Evolutionary conservation across 1,284 basidiomycete species (phyloP), one percentile per base, ranked within the genome.

Genomic region (Microbotryum lychnidis-dioicae): DNA sequence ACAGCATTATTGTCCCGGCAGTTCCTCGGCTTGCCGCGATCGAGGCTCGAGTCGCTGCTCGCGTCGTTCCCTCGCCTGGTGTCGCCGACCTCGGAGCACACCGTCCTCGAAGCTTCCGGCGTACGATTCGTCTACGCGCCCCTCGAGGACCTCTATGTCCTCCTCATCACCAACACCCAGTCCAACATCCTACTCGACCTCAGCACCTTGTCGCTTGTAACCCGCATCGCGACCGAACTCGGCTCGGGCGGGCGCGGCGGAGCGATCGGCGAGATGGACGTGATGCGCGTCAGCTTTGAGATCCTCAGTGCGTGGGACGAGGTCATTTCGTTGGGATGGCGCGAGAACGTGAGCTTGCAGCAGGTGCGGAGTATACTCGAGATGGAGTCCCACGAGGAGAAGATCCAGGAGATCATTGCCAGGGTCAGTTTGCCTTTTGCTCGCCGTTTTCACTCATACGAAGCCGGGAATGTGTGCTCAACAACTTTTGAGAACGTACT

Each of bases 301-400:
- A 82, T 98, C 33, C 80, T 98, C 33, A 86, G 90, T 60, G 93
- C 93, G 14, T 97, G 98, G 73, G 96, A 98, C 76, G 96, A 99
- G 80, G 87, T 97, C 71, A 87, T 97, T 62, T 90, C 86, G 70
- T 75, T 97, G 69, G 96, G 96, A 2, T 97, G 94, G 78, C 81
- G 92, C 73, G 96, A 98, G 77, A 87, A 89, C 66, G 88, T 97
- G 57, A 91, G 87, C 73, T 77, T 98, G 54, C 84, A 87, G 75
- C 93, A 97, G 76, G 89, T 98, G 51, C 80, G 90, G 70, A 94
- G 82, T 72, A 85, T 96, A 47, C 78, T 98, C 69, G 96, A 97
- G 80, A 97, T 97, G 87, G 96, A 98, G 79, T 91, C 87, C 77
- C 96, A 99, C 77, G 96, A 98, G 76, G 96, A 99, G 79, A 97